phyloP scores from a whole-genome alignment of 208 protist species.

The Leishmania lainsoni region DNA sequence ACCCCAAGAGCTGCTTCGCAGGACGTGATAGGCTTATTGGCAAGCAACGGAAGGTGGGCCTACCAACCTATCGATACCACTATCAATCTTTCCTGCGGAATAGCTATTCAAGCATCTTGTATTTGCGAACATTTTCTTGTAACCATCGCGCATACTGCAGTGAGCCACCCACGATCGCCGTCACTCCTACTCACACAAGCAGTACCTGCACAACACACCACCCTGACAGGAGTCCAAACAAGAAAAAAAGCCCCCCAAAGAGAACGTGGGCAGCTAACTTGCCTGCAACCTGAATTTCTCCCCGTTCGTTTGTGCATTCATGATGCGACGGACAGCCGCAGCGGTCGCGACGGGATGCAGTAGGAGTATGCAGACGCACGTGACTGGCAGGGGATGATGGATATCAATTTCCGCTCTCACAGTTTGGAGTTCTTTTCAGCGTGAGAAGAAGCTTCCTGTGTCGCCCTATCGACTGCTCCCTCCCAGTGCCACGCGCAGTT shows the following conservation, averaged over 20 bases:
- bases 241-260: too few species aligned
- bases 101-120: neutral
- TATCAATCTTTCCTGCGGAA: neutral
- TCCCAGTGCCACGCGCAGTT: constrained; percentile 79
- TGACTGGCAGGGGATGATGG: neutral
- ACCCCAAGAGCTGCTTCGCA: neutral
- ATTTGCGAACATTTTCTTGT: neutral
- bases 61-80: neutral
- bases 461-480: neutral
- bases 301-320: neutral
- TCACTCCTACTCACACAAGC: neutral
- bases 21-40: neutral
- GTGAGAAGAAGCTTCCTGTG: neutral
- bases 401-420: neutral
- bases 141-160: neutral
- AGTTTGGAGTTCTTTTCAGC: neutral
- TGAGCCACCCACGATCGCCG: neutral
- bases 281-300: neutral
- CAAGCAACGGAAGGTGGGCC: neutral
- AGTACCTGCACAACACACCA: neutral
- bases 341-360: neutral
- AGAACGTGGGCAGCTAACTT: neutral
- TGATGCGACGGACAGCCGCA: neutral
- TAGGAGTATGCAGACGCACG: neutral
- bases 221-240: neutral